These are phyloP conservation scores for Boletus patriciae DNA, from an alignment of 768 basidiomycete genomes.

Conservation along the genomic window DNA sequence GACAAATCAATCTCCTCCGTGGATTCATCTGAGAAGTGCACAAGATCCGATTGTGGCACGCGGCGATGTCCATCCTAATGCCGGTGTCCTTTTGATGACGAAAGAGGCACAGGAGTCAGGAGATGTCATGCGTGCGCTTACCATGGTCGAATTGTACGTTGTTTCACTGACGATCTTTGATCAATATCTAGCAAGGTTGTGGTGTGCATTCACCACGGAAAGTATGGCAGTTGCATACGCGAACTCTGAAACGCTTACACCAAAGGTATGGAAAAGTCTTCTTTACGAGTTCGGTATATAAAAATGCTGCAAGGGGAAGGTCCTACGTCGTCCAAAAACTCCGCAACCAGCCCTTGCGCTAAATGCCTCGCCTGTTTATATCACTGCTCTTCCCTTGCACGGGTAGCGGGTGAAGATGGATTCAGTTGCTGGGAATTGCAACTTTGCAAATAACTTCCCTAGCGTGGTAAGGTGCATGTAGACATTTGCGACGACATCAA, in stretches of 20 bases:
- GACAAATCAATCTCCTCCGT: neutral
- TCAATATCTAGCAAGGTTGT: constrained; percentile 54
- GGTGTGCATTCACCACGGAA: constrained; percentile 82
- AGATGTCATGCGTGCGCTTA: constrained; percentile 27
- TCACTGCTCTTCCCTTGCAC: constrained; percentile 51
- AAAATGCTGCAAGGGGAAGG: constrained; percentile 32
- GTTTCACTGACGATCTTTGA: neutral
- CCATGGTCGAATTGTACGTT: neutral
- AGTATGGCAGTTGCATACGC: constrained; percentile 81
- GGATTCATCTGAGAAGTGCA: constrained; percentile 1
- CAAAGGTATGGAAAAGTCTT: constrained; percentile 48
- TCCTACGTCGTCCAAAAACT: constrained; percentile 31
- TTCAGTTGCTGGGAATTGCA: neutral
- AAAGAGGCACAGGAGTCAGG: constrained; percentile 39
- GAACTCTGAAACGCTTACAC: constrained; percentile 50
- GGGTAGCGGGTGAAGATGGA: constrained; percentile 8
- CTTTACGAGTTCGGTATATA: neutral
- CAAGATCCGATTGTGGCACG: constrained; percentile 39
- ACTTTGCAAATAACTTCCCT: neutral
- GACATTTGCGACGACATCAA: neutral
- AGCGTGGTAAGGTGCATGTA: neutral
- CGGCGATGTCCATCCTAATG: constrained; percentile 50
- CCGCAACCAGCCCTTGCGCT: constrained; percentile 2
- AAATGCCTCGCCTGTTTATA: constrained; percentile 48
- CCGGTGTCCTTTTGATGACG: constrained; percentile 64